These are phyloP conservation scores for Leishmania major DNA, from an alignment of 208 protist genomes.

Conservation along the genomic window DNA sequence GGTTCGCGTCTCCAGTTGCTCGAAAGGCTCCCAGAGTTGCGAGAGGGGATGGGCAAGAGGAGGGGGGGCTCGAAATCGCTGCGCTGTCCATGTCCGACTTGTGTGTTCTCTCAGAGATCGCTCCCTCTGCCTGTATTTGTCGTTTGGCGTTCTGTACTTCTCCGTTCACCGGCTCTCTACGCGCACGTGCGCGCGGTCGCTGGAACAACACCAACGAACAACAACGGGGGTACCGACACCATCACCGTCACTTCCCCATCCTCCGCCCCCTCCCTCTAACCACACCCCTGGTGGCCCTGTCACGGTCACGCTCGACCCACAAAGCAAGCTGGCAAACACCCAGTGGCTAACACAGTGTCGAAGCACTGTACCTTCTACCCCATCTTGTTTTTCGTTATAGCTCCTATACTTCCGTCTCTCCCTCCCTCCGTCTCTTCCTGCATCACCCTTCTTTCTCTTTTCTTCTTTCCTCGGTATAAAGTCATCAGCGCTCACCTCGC, in stretches of 20 bases:
- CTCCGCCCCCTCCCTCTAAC: neutral
- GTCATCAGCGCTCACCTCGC: neutral
- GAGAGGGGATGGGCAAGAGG: neutral
- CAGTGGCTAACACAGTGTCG: too few species aligned
- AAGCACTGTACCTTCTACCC: neutral
- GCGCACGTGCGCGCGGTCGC: too few species aligned
- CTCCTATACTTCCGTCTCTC: neutral
- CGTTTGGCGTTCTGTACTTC: neutral
- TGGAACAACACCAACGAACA: too few species aligned
- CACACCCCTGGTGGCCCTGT: too few species aligned
- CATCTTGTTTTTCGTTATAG: neutral
- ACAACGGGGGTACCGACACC: neutral
- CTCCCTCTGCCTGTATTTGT: neutral
- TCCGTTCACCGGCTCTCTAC: too few species aligned
- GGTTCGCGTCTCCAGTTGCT: neutral
- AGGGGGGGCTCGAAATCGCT: neutral
- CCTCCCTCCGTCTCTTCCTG: neutral
- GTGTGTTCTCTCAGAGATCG: neutral
- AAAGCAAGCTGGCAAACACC: neutral
- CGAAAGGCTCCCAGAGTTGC: neutral
- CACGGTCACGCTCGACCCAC: neutral
- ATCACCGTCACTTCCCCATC: neutral
- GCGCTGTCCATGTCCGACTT: neutral
- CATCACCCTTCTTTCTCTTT: neutral
- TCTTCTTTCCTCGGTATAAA: neutral